A percentile compares a stretch with the other conserved stretches of the same genome.
phyloP scores from a whole-genome alignment of 2,329 filamentous ascomycete genomes.

The Diaporthe helianthi region DNA sequence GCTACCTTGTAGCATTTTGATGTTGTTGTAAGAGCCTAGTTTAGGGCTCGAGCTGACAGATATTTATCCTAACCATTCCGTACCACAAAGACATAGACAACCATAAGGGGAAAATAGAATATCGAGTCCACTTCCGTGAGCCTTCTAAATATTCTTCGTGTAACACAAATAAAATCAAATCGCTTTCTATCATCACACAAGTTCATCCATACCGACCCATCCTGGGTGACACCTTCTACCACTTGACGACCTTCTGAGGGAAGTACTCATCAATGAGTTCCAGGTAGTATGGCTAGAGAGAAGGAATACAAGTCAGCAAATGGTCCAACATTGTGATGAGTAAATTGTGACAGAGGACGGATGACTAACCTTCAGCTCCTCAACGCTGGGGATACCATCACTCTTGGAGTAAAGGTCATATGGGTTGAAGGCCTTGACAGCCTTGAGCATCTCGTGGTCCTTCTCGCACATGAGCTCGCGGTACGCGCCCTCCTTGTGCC shows the following conservation, averaged over 20 bases:
- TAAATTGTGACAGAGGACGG: not conserved
- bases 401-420: constrained; percentile 94
- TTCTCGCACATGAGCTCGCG: constrained; percentile 82
- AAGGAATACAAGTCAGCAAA: constrained; percentile 3
- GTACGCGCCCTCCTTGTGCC: constrained; percentile 86
- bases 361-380: constrained; percentile 72
- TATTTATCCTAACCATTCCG: not conserved
- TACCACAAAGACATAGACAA: constrained; percentile 11
- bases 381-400: constrained; percentile 77
- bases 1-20: not conserved
- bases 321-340: not conserved
- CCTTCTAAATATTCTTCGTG: not conserved
- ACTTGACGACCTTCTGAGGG: constrained; percentile 70
- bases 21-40: not conserved
- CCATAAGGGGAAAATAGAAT: not conserved
- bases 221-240: constrained; percentile 55
- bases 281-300: constrained; percentile 70
- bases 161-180: constrained; percentile 21
- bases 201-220: not conserved
- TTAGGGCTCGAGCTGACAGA: not conserved
- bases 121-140: not conserved
- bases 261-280: constrained; percentile 80
- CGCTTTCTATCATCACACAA: constrained; percentile 21
- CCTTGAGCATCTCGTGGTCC: constrained; percentile 79
- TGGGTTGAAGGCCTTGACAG: constrained; percentile 86